phyloP scores from a whole-genome alignment of 805 yeast genomes.

The Lachancea waltii region DNA sequence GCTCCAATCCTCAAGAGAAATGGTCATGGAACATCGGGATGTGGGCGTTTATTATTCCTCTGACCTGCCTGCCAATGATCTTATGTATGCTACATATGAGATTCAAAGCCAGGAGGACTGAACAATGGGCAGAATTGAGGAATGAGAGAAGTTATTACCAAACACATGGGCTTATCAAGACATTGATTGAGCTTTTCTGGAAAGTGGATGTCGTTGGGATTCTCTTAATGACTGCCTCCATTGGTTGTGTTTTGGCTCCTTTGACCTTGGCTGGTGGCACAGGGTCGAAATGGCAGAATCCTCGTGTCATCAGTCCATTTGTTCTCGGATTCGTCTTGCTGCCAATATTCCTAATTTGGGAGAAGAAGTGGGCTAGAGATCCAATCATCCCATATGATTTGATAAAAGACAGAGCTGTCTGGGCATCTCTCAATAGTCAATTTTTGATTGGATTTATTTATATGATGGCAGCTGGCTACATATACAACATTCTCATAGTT shows the following conservation, averaged over 20 bases:
- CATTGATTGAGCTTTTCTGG: constrained; percentile 46
- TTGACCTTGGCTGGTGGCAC: constrained; percentile 71
- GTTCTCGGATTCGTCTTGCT: constrained; percentile 58
- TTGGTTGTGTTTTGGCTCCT: constrained; percentile 65
- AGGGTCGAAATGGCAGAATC: constrained; percentile 48
- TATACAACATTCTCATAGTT: constrained; percentile 60
- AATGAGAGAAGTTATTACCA: constrained; percentile 37
- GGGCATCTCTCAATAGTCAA: constrained; percentile 60
- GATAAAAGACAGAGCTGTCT: constrained; percentile 62
- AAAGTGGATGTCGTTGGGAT: constrained; percentile 60
- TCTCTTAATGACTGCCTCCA: constrained; percentile 44
- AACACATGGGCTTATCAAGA: constrained; percentile 32
- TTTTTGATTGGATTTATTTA: constrained; percentile 54
- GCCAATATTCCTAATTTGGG: constrained; percentile 59
- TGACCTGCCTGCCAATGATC: constrained; percentile 55
- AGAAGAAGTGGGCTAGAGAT: constrained; percentile 44
- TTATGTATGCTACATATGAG: constrained; percentile 50
- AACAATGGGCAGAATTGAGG: constrained; percentile 42
- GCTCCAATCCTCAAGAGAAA: too few species aligned
- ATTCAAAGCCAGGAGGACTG: constrained; percentile 44
- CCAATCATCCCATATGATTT: constrained; percentile 60
- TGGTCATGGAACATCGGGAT: too few species aligned
- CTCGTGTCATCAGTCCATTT: constrained; percentile 59
- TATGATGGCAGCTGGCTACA: constrained; percentile 63
- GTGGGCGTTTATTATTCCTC: too few species aligned